phyloP scores from a whole-genome alignment of 2,329 filamentous ascomycete species.

The Colletotrichum acutatum region DNA sequence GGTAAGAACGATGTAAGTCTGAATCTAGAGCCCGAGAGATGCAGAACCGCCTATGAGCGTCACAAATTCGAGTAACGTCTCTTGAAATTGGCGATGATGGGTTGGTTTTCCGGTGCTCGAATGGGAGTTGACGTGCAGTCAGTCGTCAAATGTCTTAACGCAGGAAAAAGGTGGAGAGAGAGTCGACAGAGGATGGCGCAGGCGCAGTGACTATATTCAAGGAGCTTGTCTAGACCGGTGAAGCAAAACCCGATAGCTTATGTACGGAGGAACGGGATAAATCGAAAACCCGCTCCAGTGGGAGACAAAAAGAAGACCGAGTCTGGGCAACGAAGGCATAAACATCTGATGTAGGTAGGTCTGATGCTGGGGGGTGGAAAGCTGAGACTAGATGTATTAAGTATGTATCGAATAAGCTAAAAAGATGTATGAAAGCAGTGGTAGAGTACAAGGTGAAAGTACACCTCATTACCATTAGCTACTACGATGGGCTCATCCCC shows the following conservation, averaged over 20 bases:
- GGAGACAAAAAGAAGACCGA: background rate
- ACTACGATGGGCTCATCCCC: background rate
- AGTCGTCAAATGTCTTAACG: background rate
- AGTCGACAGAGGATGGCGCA: background rate
- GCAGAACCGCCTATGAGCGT: background rate
- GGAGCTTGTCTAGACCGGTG: background rate
- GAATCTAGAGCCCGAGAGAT: background rate
- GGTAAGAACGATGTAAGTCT: background rate
- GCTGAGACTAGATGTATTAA: slow-evolving; percentile 9
- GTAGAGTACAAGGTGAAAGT: background rate
- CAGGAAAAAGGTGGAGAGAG: background rate
- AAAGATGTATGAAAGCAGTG: slow-evolving; percentile 15
- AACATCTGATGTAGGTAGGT: background rate
- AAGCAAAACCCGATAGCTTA: background rate
- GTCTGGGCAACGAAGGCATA: slow-evolving; percentile 1
- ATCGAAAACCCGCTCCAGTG: background rate
- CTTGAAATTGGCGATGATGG: background rate
- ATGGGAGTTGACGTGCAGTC: background rate
- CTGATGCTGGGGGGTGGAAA: background rate
- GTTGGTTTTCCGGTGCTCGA: background rate
- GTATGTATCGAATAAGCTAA: slow-evolving; percentile 22
- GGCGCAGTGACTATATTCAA: background rate
- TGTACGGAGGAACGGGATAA: background rate
- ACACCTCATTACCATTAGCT: no score
- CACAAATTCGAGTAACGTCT: background rate